These are phyloP conservation scores for Penicillium steckii DNA, from an alignment of 495 filamentous ascomycete genomes.

Conservation along the genomic window DNA sequence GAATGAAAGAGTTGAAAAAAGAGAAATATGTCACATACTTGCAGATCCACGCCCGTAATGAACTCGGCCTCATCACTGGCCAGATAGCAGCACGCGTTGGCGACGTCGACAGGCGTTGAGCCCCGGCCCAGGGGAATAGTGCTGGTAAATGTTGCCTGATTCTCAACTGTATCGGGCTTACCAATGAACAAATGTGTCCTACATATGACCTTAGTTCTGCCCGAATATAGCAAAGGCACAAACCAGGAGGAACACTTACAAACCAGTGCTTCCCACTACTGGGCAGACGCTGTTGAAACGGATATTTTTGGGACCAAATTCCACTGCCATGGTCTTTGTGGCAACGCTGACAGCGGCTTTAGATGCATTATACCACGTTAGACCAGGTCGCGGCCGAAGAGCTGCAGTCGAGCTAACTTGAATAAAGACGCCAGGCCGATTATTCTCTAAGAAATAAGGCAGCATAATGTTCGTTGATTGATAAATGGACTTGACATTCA, in stretches of 20 bases:
- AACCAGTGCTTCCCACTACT: conserved; percentile 55
- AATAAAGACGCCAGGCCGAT: neutral
- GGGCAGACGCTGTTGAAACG: conserved; percentile 62
- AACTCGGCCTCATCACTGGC: conserved; percentile 62
- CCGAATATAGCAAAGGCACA: no score
- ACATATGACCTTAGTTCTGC: conserved; percentile 1
- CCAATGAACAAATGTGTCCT: conserved; percentile 54
- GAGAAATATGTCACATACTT: no score
- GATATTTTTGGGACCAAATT: conserved; percentile 59
- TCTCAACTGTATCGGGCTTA: conserved; percentile 59
- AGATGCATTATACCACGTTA: neutral
- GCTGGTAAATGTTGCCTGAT: conserved; percentile 58
- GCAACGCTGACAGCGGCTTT: conserved; percentile 18
- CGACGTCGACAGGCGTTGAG: conserved; percentile 56
- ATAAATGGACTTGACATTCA: neutral
- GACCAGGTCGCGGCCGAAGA: neutral
- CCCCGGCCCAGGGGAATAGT: conserved; percentile 62
- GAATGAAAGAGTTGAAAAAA: no score
- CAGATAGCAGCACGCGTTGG: conserved; percentile 59
- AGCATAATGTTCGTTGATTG: neutral
- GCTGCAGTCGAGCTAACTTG: neutral
- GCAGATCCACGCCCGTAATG: conserved; percentile 50
- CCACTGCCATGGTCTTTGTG: conserved; percentile 60
- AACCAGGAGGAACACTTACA: conserved; percentile 43
- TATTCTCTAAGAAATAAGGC: neutral